Conservation (phyloP, 306 rosid species). For the Crotalaria pallida region DNA sequence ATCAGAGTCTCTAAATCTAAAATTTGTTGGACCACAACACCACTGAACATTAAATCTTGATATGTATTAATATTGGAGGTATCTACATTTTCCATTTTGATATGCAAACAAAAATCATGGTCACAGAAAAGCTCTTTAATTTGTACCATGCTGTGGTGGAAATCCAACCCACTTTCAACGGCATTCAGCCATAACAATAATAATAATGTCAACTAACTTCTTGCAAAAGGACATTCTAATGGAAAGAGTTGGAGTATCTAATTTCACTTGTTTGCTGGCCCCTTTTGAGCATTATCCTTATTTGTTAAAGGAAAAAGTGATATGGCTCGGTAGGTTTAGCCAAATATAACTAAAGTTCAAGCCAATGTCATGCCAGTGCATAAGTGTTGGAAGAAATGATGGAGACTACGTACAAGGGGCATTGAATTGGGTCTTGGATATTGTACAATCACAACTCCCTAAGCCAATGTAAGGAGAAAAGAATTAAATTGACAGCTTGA, state of each 20-base stretch:
- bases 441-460: constrained; percentile 6
- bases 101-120: constrained; percentile 5
- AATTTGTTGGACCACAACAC: background rate
- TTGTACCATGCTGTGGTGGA: background rate
- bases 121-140: background rate
- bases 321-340: constrained; percentile 5
- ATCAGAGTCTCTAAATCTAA: background rate
- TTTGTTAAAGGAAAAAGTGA: constrained; percentile 12
- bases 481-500: constrained; percentile 27
- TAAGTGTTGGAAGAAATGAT: constrained; percentile 33
- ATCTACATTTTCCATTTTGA: background rate
- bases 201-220: constrained; percentile 7
- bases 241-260: constrained; percentile 16
- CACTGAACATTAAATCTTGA: background rate
- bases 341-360: constrained; percentile 26
- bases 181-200: constrained; percentile 5
- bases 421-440: constrained; percentile 13
- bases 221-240: constrained; percentile 10
- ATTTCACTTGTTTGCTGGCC: constrained; percentile 21
- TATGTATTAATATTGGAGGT: background rate
- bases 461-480: constrained; percentile 3
- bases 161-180: background rate
- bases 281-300: constrained; percentile 16
- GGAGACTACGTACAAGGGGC: constrained; percentile 10
- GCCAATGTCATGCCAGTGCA: constrained; percentile 21